Conservation (phyloP, 2,329 filamentous ascomycete species). For the Ophiostoma fasciatum region DNA sequence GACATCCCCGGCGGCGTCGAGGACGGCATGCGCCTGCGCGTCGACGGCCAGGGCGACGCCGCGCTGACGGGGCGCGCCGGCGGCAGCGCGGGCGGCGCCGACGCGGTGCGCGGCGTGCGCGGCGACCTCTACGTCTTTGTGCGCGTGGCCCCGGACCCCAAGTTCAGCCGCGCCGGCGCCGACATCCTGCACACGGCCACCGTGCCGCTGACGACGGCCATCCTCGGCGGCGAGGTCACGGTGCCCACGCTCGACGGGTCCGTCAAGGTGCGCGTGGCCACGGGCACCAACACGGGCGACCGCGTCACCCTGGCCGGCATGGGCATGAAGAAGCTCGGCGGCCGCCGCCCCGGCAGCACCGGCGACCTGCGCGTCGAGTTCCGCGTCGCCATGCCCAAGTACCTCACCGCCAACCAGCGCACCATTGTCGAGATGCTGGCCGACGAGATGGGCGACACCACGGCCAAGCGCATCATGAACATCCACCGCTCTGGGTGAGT, state of each 20-base stretch:
- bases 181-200: slow-evolving; percentile 87
- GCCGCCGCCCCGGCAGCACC: slow-evolving; percentile 48
- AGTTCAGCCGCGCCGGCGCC: slow-evolving; percentile 75
- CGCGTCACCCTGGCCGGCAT: slow-evolving; percentile 76
- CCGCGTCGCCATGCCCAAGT: slow-evolving; percentile 90
- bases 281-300: slow-evolving; percentile 85
- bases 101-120: slow-evolving; percentile 48
- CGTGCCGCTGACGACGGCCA: slow-evolving; percentile 81
- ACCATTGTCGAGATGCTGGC: slow-evolving; percentile 91
- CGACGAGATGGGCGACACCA: slow-evolving; percentile 89
- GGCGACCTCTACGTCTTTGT: slow-evolving; percentile 91
- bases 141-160: slow-evolving; percentile 73
- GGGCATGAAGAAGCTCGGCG: slow-evolving; percentile 80
- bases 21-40: slow-evolving; percentile 82
- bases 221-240: slow-evolving; percentile 78
- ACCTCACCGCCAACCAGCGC: slow-evolving; percentile 77
- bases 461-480: slow-evolving; percentile 85
- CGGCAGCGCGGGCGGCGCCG: slow-evolving; percentile 21
- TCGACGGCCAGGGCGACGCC: slow-evolving; percentile 77
- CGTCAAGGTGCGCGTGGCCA: slow-evolving; percentile 79
- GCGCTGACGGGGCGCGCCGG: slow-evolving; percentile 58
- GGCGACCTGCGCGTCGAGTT: slow-evolving; percentile 92
- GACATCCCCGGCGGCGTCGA: slow-evolving; percentile 94
- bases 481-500: too few relatives aligned
- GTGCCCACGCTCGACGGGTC: slow-evolving; percentile 84